phyloP scores from a whole-genome alignment of 495 filamentous ascomycete genomes.

The Aspergillus biplanus region DNA sequence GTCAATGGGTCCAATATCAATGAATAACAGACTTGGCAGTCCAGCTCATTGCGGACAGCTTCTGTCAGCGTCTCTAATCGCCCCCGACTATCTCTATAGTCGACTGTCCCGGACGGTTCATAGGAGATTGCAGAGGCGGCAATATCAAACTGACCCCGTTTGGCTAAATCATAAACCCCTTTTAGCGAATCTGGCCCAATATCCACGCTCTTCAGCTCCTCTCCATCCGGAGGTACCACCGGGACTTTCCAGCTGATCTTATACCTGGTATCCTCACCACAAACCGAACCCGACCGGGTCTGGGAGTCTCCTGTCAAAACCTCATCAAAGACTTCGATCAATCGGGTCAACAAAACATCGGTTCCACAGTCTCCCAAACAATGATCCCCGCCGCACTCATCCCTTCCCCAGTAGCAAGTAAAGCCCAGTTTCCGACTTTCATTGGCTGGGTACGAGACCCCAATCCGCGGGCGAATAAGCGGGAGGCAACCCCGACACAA shows the following conservation, averaged over 20 bases:
- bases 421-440: slow-evolving; percentile 68
- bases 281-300: slow-evolving; percentile 23
- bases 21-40: slow-evolving; percentile 86
- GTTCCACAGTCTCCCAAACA: slow-evolving; percentile 72
- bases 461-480: slow-evolving; percentile 56
- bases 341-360: slow-evolving; percentile 74
- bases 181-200: slow-evolving; percentile 28
- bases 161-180: slow-evolving; percentile 36
- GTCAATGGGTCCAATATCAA: slow-evolving; percentile 81
- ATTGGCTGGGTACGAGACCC: slow-evolving; percentile 74
- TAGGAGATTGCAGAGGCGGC: slow-evolving; percentile 57
- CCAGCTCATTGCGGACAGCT: slow-evolving; percentile 66
- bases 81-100: slow-evolving; percentile 40
- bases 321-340: slow-evolving; percentile 57
- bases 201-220: slow-evolving; percentile 25
- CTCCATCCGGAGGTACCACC: slow-evolving; percentile 42
- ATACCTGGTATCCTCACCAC: slow-evolving; percentile 29
- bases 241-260: slow-evolving; percentile 45
- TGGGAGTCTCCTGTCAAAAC: slow-evolving; percentile 30
- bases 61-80: slow-evolving; percentile 61
- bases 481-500: slow-evolving; percentile 80
- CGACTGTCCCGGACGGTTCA: slow-evolving; percentile 42
- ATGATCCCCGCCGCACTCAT: slow-evolving; percentile 69
- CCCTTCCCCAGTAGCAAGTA: slow-evolving; percentile 63
- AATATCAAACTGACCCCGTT: slow-evolving; percentile 35